Evolutionary conservation across 768 basidiomycete genomes (phyloP), one percentile per base, ranked within the genome.

Genomic region (Amyloporia xantha): DNA sequence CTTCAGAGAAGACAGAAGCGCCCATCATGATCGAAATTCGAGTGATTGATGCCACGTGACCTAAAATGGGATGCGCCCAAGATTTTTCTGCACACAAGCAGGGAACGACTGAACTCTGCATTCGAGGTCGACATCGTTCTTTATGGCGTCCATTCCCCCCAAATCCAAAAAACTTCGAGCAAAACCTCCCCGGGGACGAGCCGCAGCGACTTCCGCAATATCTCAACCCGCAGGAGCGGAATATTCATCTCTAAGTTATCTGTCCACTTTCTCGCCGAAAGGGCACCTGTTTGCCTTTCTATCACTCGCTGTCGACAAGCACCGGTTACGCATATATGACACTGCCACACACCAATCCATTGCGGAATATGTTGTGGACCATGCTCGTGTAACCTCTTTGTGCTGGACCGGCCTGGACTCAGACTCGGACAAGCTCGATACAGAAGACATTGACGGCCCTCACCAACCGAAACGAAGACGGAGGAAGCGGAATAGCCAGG

Each of bases 291-390:
- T 84, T 58, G 81, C 78, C 1, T 73, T 79, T 45, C 63, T 83
- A 24, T 81, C 81, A 9, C 72, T 85, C 20, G 75, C 82, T 2
- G 72, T 86, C 44, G 83, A 86, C 72, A 86, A 83, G 63, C 82
- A 86, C 60, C 75, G 82, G 39, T 66, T 85, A 48, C 80, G 82
- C 57, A 70, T 85, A 33, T 83, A 81, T 62, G 74, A 82, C 60
- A 76, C 79, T 7, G 54, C 69, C 6, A 71, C 78, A n/a, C 74
- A 72, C 30, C 72, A 75, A 53, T 72, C 78, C 26, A 63, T 78
- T 19, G 75, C 81, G 3, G 82, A 86, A 62, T 67, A 81, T 64
- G 70, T 72, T 15, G 59, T 83, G 17, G 77, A 82, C 28, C 69
- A 70, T 21, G 75, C 75, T 48, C 74, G 78, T 39, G 76, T 83